phyloP scores from a whole-genome alignment of 1,284 basidiomycete genomes.

The Microbotryomycetes sp. region DNA sequence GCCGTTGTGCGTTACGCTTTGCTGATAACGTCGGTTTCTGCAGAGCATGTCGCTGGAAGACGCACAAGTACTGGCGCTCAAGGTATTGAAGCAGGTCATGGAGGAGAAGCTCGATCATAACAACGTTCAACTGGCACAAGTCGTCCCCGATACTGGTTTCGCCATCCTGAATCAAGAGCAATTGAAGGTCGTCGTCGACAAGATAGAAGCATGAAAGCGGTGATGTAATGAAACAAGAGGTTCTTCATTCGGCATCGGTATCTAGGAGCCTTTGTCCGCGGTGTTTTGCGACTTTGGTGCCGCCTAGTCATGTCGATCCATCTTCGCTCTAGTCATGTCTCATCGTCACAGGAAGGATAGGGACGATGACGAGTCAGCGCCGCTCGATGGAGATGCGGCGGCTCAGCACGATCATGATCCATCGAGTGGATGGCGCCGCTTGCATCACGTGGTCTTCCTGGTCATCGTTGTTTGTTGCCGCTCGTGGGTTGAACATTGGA shows the following conservation, averaged over 20 bases:
- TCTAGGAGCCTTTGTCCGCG: background rate
- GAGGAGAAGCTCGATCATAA: conserved; percentile 98
- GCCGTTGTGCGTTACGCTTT: background rate
- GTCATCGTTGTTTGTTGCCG: background rate
- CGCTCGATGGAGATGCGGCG: background rate
- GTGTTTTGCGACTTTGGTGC: background rate
- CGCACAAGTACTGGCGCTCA: conserved; percentile 77
- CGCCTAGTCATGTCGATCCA: too few species aligned
- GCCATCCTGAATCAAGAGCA: conserved; percentile 69
- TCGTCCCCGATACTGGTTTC: conserved; percentile 68
- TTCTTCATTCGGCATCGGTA: background rate
- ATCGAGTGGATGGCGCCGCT: background rate
- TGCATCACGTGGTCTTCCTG: background rate
- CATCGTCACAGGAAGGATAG: background rate
- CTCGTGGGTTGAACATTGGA: too few species aligned
- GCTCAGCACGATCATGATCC: background rate
- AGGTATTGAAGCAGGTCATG: conserved; percentile 98
- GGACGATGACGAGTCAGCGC: background rate
- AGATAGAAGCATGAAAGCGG: conserved; percentile 13
- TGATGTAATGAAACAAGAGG: background rate
- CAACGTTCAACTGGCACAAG: conserved; percentile 92
- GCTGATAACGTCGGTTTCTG: background rate
- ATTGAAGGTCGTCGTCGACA: conserved; percentile 63
- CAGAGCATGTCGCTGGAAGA: conserved; percentile 89
- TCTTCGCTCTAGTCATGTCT: too few species aligned